Evolutionary conservation across 352 stramenopile genomes (phyloP), one percentile per base, ranked within the genome.

Genomic region (Phytophthora pini): DNA sequence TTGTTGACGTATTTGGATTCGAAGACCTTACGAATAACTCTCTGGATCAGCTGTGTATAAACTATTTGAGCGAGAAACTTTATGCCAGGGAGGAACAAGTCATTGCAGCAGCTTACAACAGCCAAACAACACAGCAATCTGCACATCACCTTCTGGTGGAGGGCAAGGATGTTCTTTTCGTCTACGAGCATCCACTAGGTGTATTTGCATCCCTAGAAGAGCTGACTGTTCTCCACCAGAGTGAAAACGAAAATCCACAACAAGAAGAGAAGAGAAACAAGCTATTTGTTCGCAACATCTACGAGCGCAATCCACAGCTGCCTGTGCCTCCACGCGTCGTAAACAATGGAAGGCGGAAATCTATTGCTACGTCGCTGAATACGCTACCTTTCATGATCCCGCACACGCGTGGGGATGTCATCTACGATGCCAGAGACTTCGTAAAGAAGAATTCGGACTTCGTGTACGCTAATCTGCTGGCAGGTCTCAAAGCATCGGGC

Each of bases 21-120:
- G 85, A 94, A 68, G 77, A 84, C 51, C 70, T 94, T n/a, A 12
- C 52, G 20, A 51, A 61, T 27, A 92, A 92, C 61, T 94, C 85
- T 20, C 70, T 92, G 34, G 85, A 89, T 70, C 85, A 94, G 49
- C 71, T 94, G 0, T 92, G 83, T 45, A 90, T 94, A 55, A 94
- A 94, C 52, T 94, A 90, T 61, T 55, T 90, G 61, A 92, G 76
- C n/a, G 85, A 94, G 29, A 94, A 92, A 45, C 72, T 94, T 9
- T 84, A 84, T 20, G 61, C 58, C 5, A 77, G 68, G 10, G 80
- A 91, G 38, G 70, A 76, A 27, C 61, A 79, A 66, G 44, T 72
- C 6, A 10, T 79, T 20, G 24, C 44, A 32, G 51, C 53, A 41
- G 57, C 54, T 1, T 73, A 71, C 44, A 46, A 4, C 15, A 46